Evolutionary conservation across 306 rosid species (phyloP).

Genomic region (Acacia acuminata): DNA sequence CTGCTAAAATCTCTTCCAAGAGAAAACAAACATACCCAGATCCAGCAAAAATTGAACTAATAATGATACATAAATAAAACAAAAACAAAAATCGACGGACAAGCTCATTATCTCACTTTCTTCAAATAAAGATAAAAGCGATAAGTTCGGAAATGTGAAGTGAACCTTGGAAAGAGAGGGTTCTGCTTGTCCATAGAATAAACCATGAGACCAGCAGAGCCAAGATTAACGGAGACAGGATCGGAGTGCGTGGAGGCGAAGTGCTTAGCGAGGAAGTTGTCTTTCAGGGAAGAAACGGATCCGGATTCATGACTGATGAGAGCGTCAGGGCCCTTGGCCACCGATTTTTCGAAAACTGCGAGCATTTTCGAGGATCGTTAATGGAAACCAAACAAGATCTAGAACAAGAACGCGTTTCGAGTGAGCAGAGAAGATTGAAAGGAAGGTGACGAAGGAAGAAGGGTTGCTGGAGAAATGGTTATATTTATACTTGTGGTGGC

Average conservation of each 20-base stretch:
- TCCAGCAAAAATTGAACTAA: not conserved
- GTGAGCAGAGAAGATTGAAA: not conserved
- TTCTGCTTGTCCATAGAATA: conserved; percentile 69
- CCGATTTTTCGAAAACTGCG: conserved; percentile 85
- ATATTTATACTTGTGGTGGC: not conserved
- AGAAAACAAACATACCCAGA: conserved; percentile 2
- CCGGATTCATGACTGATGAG: conserved; percentile 64
- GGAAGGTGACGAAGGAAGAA: not conserved
- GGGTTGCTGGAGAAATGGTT: not conserved
- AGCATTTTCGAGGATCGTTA: conserved; percentile 62
- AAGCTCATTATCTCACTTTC: not conserved
- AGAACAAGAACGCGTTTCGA: not conserved
- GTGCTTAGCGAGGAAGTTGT: conserved; percentile 62
- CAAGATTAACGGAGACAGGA: conserved; percentile 74
- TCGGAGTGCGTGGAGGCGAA: conserved; percentile 66
- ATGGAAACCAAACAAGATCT: not conserved
- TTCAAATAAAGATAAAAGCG: not conserved
- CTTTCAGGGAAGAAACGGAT: conserved; percentile 69
- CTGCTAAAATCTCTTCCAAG: not conserved
- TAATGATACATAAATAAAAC: not conserved
- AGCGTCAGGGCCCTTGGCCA: conserved; percentile 85
- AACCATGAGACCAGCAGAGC: conserved; percentile 58
- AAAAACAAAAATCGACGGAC: not conserved
- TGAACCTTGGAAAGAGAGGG: conserved; percentile 87
- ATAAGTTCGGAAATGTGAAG: conserved; percentile 8